Conservation (phyloP, 2,329 filamentous ascomycete species). For the Drechslerella coelobrocha region DNA sequence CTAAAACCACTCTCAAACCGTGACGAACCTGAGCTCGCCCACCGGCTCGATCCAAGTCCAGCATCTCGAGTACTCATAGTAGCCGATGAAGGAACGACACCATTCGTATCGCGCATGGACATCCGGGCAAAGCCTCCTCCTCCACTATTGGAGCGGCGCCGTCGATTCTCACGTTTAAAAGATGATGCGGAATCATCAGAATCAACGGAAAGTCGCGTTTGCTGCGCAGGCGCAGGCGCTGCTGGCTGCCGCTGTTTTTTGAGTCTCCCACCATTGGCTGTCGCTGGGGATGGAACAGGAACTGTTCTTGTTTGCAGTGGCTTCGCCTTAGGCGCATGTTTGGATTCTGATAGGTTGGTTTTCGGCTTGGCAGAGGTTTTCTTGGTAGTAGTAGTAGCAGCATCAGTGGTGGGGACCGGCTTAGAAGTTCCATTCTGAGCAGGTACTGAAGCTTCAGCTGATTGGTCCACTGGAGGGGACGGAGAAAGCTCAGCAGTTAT, state of each 20-base stretch:
- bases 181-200: conserved; percentile 46
- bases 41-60: conserved; percentile 21
- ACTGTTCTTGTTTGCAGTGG: background rate
- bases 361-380: conserved; percentile 20
- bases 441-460: background rate
- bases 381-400: conserved; percentile 4
- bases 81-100: conserved; percentile 14
- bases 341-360: conserved; percentile 22
- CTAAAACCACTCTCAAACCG: conserved; percentile 44
- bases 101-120: conserved; percentile 42
- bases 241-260: conserved; percentile 24
- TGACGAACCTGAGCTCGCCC: conserved; percentile 8
- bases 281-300: conserved; percentile 9
- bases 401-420: conserved; percentile 7
- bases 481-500: conserved; percentile 27
- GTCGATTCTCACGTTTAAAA: conserved; percentile 40
- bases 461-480: conserved; percentile 3
- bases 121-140: conserved; percentile 31
- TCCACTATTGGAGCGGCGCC: conserved; percentile 29
- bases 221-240: conserved; percentile 11
- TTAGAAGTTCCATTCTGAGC: conserved; percentile 29
- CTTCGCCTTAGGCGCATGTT: conserved; percentile 27
- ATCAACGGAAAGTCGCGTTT: conserved; percentile 22
- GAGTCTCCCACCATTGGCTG: conserved; percentile 18
- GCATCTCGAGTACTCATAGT: conserved; percentile 8